These are phyloP conservation scores for Schwanniomyces etchellsii DNA, from an alignment of 1,139 yeast species.

Conservation along the genomic window DNA sequence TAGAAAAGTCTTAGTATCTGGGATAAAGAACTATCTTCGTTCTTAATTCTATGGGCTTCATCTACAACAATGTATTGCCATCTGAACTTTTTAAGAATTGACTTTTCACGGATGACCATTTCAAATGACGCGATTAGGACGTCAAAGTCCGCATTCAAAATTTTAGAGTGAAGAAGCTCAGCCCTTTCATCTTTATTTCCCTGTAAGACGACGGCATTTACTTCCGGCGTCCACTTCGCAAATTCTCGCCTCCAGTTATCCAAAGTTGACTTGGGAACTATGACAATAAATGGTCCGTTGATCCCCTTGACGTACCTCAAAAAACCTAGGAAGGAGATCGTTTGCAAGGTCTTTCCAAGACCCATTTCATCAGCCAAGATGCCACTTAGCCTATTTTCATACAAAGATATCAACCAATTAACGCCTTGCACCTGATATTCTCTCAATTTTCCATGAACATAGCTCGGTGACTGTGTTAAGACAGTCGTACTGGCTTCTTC, in stretches of 20 bases:
- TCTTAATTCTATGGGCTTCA: constrained; percentile 95
- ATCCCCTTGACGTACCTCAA: constrained; percentile 69
- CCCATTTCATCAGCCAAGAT: constrained; percentile 50
- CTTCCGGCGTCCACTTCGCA: constrained; percentile 95
- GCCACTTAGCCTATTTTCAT: constrained; percentile 41
- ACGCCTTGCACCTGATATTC: constrained; percentile 62
- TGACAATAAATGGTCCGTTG: constrained; percentile 88
- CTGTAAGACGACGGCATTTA: constrained; percentile 75
- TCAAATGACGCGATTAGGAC: constrained; percentile 89
- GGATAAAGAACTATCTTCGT: constrained; percentile 85
- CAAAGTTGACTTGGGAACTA: constrained; percentile 91
- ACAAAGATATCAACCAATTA: constrained; percentile 41
- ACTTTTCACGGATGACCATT: constrained; percentile 84
- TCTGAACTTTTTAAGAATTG: constrained; percentile 69
- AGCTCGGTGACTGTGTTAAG: constrained; percentile 77
- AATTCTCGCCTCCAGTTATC: constrained; percentile 97
- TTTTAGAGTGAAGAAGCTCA: constrained; percentile 49
- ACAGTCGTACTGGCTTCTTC: constrained; percentile 49
- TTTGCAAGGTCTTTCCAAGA: constrained; percentile 43
- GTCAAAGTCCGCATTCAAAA: constrained; percentile 76
- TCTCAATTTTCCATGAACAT: constrained; percentile 50
- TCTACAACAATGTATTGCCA: constrained; percentile 96
- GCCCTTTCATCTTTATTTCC: constrained; percentile 80
- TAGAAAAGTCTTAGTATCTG: constrained; percentile 85
- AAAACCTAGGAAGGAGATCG: constrained; percentile 70